These are phyloP conservation scores for Fusarium humuli DNA, from an alignment of 2,329 filamentous ascomycete species.

Conservation along the genomic window DNA sequence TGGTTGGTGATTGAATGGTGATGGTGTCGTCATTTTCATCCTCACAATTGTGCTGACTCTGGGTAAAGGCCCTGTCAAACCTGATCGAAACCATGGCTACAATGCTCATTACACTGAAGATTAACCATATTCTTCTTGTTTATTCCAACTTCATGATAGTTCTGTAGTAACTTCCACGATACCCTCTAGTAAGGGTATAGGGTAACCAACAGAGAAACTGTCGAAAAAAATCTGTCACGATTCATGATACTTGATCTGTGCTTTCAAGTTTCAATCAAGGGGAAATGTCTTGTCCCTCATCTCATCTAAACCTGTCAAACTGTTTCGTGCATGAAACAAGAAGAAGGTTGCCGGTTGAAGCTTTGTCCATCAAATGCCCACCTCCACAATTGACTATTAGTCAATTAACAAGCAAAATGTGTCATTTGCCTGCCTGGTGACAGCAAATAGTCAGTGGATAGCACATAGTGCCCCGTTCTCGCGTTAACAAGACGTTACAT, in stretches of 20 bases:
- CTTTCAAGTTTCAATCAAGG: not conserved
- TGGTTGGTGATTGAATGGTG: not conserved
- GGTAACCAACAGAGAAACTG: not conserved
- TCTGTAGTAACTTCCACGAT: not conserved
- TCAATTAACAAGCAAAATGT: not conserved
- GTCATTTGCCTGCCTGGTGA: not conserved
- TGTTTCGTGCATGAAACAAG: not conserved
- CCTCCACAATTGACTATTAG: not conserved
- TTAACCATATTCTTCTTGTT: too few species aligned
- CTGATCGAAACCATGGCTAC: not conserved
- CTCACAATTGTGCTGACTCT: too few species aligned
- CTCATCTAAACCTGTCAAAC: not conserved
- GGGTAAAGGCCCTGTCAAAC: rapidly evolving
- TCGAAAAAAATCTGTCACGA: not conserved
- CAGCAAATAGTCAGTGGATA: not conserved
- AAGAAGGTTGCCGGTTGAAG: not conserved
- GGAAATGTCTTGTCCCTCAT: not conserved
- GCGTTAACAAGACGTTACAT: not conserved
- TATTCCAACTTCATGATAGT: too few species aligned
- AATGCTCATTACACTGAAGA: not conserved
- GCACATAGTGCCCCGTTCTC: not conserved
- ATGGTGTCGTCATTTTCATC: not conserved
- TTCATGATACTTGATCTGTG: not conserved
- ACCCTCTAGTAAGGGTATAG: not conserved
- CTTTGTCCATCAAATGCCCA: not conserved